Percentiles rank a stretch among this genome's conserved stretches.
Evolutionary conservation across 2,329 filamentous ascomycete species (phyloP).

Genomic region (Reticulascus tulasneorum): DNA sequence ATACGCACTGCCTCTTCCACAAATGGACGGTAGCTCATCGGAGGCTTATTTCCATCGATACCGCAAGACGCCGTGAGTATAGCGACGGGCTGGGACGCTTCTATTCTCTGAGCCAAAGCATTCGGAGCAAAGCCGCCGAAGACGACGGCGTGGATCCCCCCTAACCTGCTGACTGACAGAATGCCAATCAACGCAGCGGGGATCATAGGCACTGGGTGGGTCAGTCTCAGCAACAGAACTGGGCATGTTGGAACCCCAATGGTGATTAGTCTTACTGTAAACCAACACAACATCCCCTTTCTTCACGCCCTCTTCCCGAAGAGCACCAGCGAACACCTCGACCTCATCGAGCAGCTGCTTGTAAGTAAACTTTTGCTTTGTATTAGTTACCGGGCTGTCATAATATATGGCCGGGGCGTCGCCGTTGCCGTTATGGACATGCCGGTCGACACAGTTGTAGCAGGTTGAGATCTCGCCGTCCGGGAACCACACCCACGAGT

Average conservation of each 20-base stretch:
- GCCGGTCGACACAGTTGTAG: conserved; percentile 87
- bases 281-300: conserved; percentile 85
- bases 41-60: conserved; percentile 80
- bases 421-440: conserved; percentile 77
- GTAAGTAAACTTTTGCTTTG: conserved; percentile 73
- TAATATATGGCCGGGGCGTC: conserved; percentile 73
- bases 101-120: conserved; percentile 83
- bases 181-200: conserved; percentile 84
- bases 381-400: conserved; percentile 78
- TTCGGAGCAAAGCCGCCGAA: conserved; percentile 86
- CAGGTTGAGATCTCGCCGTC: conserved; percentile 86
- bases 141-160: conserved; percentile 86
- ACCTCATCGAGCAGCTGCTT: conserved; percentile 72
- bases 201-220: conserved; percentile 85
- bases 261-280: conserved; percentile 60
- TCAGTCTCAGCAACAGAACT: conserved; percentile 1
- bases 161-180: conserved; percentile 74
- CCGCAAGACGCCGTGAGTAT: conserved; percentile 90
- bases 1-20: conserved; percentile 68
- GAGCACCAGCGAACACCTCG: conserved; percentile 73
- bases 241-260: not conserved
- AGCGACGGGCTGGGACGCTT: conserved; percentile 69
- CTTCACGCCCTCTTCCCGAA: conserved; percentile 76
- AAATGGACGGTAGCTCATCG: conserved; percentile 71
- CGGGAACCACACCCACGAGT: conserved; percentile 86